phyloP scores from a whole-genome alignment of 2,329 filamentous ascomycete genomes.

The Sarocladiaceae sp. region DNA sequence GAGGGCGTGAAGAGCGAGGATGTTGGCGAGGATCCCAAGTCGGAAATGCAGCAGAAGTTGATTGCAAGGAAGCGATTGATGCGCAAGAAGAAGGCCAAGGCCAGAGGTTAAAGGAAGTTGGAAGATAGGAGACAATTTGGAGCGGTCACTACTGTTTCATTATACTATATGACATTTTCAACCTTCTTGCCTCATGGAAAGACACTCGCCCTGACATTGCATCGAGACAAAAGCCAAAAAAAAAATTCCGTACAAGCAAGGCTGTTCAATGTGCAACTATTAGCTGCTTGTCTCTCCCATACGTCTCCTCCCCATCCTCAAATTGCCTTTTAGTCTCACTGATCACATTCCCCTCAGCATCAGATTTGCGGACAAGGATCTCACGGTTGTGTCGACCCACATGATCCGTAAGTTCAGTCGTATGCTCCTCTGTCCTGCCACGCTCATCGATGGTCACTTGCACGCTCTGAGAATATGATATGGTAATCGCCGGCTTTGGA shows the following conservation, averaged over 20 bases:
- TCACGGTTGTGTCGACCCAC: not conserved
- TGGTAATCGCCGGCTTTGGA: not conserved
- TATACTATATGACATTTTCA: not conserved
- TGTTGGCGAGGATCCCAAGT: slow-evolving; percentile 38
- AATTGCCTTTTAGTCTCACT: not conserved
- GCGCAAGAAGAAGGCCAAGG: slow-evolving; percentile 61
- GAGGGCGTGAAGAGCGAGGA: slow-evolving; percentile 26
- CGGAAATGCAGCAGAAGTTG: slow-evolving; percentile 63
- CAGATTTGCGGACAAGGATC: not conserved
- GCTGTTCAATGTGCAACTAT: not conserved
- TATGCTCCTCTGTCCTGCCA: not conserved
- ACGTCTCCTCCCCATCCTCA: not conserved
- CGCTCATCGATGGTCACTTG: not conserved
- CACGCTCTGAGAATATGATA: not conserved
- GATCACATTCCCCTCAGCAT: slow-evolving; percentile 2
- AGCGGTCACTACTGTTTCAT: not conserved
- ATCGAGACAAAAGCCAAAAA: not conserved
- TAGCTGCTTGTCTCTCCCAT: not conserved
- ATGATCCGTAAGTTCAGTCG: not conserved
- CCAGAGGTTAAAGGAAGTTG: slow-evolving; percentile 27
- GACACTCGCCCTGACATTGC: not conserved
- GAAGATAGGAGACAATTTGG: not conserved
- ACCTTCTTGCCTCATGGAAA: not conserved
- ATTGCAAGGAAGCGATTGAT: slow-evolving; percentile 81
- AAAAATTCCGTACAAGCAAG: not conserved